Percentiles rank a stretch among this genome's conserved stretches.
Conservation (phyloP, 345 rosid species). For the Citrus cavaleriei region DNA sequence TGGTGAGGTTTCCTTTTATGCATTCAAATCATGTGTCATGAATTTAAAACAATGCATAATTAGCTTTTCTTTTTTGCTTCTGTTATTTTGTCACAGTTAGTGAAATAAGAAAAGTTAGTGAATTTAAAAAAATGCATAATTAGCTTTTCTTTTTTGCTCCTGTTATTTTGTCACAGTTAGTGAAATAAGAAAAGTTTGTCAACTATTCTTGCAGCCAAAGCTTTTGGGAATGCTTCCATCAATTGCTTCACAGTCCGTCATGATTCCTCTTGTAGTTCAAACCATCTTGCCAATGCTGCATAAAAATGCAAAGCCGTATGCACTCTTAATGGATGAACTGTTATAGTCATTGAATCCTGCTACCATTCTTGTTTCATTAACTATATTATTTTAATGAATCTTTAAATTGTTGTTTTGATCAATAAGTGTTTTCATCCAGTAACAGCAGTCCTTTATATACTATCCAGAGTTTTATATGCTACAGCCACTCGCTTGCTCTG, state of each 20-base stretch:
- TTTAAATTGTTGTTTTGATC: not conserved
- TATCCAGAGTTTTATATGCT: constrained; percentile 67
- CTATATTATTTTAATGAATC: not conserved
- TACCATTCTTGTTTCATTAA: not conserved
- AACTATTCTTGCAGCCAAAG: constrained; percentile 52
- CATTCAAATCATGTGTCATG: constrained; percentile 4
- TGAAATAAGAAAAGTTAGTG: not conserved
- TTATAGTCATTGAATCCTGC: constrained; percentile 4
- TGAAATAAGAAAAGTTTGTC: not conserved
- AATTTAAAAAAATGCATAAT: not conserved
- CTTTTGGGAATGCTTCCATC: constrained; percentile 81
- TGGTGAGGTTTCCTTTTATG: constrained; percentile 50
- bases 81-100: constrained; percentile 7
- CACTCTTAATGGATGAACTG: constrained; percentile 17
- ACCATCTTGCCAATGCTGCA: constrained; percentile 80
- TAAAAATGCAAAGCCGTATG: constrained; percentile 65
- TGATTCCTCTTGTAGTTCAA: constrained; percentile 86
- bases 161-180: constrained; percentile 6
- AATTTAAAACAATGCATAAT: constrained; percentile 11
- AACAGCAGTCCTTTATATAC: constrained; percentile 24
- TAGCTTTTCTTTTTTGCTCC: constrained; percentile 12
- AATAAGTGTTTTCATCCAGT: constrained; percentile 14
- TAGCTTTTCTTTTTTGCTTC: constrained; percentile 13
- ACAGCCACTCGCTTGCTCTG: constrained; percentile 93
- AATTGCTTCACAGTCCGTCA: constrained; percentile 73